Base-by-base conservation (phyloP, 164 flowering plant genomes). In the Berberis thunbergii region DNA sequence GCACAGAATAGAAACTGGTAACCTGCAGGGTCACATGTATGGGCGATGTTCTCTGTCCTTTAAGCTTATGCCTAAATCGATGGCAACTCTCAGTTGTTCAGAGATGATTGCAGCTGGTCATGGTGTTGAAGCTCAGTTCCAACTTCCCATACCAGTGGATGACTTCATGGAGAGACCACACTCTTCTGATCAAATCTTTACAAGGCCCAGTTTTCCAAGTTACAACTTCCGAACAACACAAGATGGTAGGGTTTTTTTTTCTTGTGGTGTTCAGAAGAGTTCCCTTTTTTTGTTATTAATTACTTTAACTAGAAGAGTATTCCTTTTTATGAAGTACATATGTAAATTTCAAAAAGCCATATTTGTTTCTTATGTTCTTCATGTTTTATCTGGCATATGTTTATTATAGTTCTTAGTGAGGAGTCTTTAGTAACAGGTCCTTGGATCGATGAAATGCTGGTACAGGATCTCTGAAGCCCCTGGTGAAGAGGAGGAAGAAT, bases 71-170 rank as follows among this genome's bases (percentile, higher is more conserved):
- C 97, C 97, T 44, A 87, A 85, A 67, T 86, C 98, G 43, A 84
- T 86, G 96, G 82, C 92, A 49, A 90, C 82, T 73, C 88, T 93
- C 50, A 84, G 76, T 70, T 87, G 96, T 73, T 85, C 97, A 62
- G 97, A 90, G 76, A 90, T 93, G 97, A 82, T 86, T 64, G 95
- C 95, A 45, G 98, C 96, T 49, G 98, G 98, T 59, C 89, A 90
- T 79, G 97, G 91, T 11, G 87, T 93, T 63, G 98, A 90, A 78
- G 80, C 96, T 70, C 98, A 90, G 71, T 93, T 93, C 73, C 92
- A 90, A 87, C 82, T 85, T 74, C 96, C 98, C 43, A 78, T 93
- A 59, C 77, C 86, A 61, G 98, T 93, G 54, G 98, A 93, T 76
- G 98, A 93, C 75, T 93, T 93, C 74, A 93, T 93, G 98, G 97